These are phyloP conservation scores for Aspergillus aculeatinus DNA, from an alignment of 2,329 filamentous ascomycete species.

Conservation along the genomic window DNA sequence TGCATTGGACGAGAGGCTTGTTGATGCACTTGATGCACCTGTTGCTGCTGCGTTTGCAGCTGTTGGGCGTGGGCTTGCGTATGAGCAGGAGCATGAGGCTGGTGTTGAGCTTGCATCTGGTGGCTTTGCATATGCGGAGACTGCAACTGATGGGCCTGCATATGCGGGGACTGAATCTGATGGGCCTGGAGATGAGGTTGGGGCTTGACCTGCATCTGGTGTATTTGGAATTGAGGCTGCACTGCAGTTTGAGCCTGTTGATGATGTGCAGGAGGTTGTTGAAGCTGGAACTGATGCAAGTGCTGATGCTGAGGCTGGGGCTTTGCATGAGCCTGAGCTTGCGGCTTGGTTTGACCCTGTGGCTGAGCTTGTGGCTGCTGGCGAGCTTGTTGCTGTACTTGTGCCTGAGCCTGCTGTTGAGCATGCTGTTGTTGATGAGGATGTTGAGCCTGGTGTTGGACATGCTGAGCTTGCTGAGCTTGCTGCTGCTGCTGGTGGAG, in stretches of 20 bases:
- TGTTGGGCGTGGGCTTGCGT: slow-evolving; percentile 3
- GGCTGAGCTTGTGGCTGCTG: slow-evolving; percentile 4
- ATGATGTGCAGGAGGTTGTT: slow-evolving; percentile 9
- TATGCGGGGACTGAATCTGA: slow-evolving; percentile 7
- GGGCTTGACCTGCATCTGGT: slow-evolving; percentile 15
- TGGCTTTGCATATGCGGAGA: slow-evolving; percentile 11
- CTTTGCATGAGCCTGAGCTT: neutral
- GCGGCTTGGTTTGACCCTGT: neutral
- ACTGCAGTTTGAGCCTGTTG: slow-evolving; percentile 2
- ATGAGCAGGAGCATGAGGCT: slow-evolving; percentile 2
- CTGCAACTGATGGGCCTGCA: slow-evolving; percentile 4
- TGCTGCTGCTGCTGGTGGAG: neutral
- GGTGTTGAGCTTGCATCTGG: slow-evolving; percentile 4
- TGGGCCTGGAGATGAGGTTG: slow-evolving; percentile 11
- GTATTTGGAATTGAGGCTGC: slow-evolving; percentile 22
- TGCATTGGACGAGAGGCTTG: neutral
- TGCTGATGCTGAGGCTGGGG: neutral
- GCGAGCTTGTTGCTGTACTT: slow-evolving; percentile 16
- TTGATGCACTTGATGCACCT: slow-evolving; percentile 3
- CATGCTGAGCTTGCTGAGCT: neutral
- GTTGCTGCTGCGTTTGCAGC: slow-evolving; percentile 11
- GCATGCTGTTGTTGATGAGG: slow-evolving; percentile 13
- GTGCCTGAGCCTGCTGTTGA: slow-evolving; percentile 18
- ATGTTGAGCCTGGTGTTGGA: neutral
- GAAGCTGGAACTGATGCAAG: slow-evolving; percentile 4